Percentiles rank a stretch among this genome's conserved stretches.
Evolutionary conservation across 2,329 filamentous ascomycete species (phyloP).

Genomic region (Fusarium equiseti): DNA sequence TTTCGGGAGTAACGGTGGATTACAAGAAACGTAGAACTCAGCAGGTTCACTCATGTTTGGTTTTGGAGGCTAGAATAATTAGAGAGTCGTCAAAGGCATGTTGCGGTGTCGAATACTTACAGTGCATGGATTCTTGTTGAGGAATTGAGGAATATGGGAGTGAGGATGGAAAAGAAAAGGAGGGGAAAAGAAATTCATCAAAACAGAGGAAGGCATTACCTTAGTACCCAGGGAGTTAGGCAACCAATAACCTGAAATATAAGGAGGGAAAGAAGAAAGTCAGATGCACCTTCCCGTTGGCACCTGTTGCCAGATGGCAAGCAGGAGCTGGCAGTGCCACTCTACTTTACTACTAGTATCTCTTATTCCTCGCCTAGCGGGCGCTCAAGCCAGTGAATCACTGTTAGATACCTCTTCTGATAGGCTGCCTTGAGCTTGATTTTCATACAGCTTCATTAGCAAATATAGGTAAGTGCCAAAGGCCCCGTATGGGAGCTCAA

Average conservation of each 20-base stretch:
- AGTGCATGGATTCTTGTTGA: neutral
- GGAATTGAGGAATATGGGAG: slow-evolving; percentile 13
- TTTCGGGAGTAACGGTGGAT: slow-evolving; percentile 50
- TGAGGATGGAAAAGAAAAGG: neutral
- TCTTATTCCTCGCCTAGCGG: neutral
- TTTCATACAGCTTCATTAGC: neutral
- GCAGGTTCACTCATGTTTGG: slow-evolving; percentile 31
- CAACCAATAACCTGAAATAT: neutral
- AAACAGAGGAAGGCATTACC: neutral
- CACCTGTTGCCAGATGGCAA: slow-evolving; percentile 18
- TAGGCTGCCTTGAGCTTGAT: neutral
- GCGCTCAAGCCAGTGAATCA: slow-evolving; percentile 17
- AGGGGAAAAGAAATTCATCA: neutral
- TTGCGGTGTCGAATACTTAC: neutral
- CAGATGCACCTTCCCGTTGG: slow-evolving; percentile 8
- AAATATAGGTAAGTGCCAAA: neutral
- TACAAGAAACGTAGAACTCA: slow-evolving; percentile 53
- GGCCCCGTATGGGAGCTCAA: neutral
- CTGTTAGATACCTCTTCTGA: neutral
- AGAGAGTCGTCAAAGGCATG: neutral
- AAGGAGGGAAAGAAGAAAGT: slow-evolving; percentile 2
- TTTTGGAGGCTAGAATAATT: neutral
- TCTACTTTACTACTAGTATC: neutral
- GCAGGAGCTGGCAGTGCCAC: slow-evolving; percentile 4
- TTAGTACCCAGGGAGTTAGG: no score